Conservation (phyloP, 345 rosid species). For the Eucalyptus dawsonii region DNA sequence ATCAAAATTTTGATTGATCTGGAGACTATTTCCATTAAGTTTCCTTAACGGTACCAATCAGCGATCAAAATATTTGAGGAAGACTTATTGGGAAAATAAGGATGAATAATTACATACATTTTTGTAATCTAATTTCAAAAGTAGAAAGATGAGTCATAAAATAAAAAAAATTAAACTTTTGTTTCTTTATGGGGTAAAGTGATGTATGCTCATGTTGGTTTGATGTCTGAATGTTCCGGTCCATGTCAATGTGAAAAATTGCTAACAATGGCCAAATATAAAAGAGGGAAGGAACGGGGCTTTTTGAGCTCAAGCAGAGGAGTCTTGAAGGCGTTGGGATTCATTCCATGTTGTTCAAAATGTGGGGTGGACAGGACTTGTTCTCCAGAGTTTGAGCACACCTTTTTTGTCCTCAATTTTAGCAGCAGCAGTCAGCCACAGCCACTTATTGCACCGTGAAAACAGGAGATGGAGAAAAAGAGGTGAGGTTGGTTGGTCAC, state of each 20-base stretch:
- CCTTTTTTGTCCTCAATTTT: background rate
- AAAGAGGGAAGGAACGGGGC: background rate
- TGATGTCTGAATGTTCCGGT: background rate
- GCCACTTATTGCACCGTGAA: background rate
- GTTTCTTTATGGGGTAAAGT: background rate
- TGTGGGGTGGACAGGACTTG: background rate
- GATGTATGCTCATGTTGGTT: background rate
- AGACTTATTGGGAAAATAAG: background rate
- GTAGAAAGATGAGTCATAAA: background rate
- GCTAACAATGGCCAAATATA: background rate
- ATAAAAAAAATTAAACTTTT: background rate
- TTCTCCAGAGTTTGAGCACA: background rate
- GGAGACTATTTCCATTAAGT: background rate
- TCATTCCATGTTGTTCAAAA: background rate
- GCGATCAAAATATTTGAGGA: background rate
- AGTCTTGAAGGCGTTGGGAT: background rate
- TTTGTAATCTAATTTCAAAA: background rate
- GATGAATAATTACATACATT: rapidly evolving
- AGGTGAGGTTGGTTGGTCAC: background rate
- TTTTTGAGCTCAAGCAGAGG: background rate
- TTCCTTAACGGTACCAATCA: background rate
- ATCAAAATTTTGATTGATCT: background rate
- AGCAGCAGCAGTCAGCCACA: background rate
- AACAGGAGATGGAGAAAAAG: background rate
- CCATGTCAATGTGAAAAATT: background rate